Evolutionary conservation across 306 rosid genomes (phyloP), one percentile per base, ranked within the genome.

Genomic region (Castanea mollissima): DNA sequence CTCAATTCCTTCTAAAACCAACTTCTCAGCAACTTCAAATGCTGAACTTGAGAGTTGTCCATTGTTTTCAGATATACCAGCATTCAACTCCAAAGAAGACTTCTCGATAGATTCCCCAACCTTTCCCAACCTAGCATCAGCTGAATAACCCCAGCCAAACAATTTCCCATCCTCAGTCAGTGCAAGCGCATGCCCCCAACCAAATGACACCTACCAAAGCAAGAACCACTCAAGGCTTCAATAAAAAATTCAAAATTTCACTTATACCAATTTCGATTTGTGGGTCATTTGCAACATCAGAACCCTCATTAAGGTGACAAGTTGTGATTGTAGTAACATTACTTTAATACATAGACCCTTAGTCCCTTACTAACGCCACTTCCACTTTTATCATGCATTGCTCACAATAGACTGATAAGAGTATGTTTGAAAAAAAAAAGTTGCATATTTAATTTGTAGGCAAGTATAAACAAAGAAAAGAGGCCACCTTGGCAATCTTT

Each of bases 101-200:
- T 80, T 64, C 87, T 86, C 83, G 46, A 87, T n/a, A 69, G 74
- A 80, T 78, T 78, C 83, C 60, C 91, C 91, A 79, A 83, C 78
- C 73, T 87, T 88, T 20, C 99, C 97, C 69, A 92, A 81, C 88
- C 97, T 90, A 34, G 91, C 92, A 78, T 92, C 95, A 52, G 95
- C 97, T 7, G 83, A 91, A 85, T 95, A 95, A 29, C 99, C 97
- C 99, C 99, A 95, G 6, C 92, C 98, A 82, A 88, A 95, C 75
- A 95, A 79, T 77, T 90, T 95, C 20, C 99, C 99, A 76, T 92
- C 94, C 82, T 82, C 83, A 15, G 92, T 95, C 23, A 31, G 81
- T 19, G 97, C 98, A 79, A 92, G 93, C 55, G 95, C 94, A 70
- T 95, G 97, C 60, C 99, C 99, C 98, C 99, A 95, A 75, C 99